Evolutionary conservation across 805 yeast genomes (phyloP).

Genomic region (Saccharomyces paradoxus): DNA sequence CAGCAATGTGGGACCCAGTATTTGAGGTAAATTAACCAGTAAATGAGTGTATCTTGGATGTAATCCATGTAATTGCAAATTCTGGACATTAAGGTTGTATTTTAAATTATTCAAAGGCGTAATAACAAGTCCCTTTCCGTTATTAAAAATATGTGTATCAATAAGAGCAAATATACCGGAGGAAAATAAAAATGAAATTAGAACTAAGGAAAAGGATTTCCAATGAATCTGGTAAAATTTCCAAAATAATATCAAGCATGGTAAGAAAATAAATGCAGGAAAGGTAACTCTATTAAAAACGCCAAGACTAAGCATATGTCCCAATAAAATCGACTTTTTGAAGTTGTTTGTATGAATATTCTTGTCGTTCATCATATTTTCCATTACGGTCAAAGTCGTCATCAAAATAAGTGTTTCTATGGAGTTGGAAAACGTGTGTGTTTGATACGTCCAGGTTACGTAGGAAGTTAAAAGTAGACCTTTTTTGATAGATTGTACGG

Average conservation of each 20-base stretch:
- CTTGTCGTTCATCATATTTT: constrained; percentile 15
- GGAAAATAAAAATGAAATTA: constrained; percentile 31
- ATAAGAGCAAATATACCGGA: constrained; percentile 34
- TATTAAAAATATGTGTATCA: constrained; percentile 46
- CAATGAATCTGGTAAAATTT: constrained; percentile 36
- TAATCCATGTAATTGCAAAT: constrained; percentile 71
- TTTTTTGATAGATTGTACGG: constrained; percentile 17
- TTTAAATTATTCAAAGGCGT: constrained; percentile 71
- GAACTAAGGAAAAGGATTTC: constrained; percentile 26
- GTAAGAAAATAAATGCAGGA: constrained; percentile 62
- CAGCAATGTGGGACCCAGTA: constrained; percentile 60
- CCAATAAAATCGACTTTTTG: constrained; percentile 32
- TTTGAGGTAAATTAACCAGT: constrained; percentile 65
- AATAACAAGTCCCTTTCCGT: constrained; percentile 30
- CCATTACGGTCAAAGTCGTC: constrained; percentile 36
- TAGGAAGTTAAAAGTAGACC: constrained; percentile 46
- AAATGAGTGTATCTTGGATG: constrained; percentile 75
- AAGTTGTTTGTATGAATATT: constrained; percentile 1
- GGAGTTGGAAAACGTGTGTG: constrained; percentile 85
- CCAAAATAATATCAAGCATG: constrained; percentile 39
- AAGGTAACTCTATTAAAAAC: constrained; percentile 81
- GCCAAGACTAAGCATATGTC: constrained; percentile 52
- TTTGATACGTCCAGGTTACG: constrained; percentile 69
- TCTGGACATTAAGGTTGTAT: constrained; percentile 54
- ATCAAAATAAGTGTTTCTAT: constrained; percentile 50